phyloP scores from a whole-genome alignment of 2,329 filamentous ascomycete species.

The Diaporthe sp. region DNA sequence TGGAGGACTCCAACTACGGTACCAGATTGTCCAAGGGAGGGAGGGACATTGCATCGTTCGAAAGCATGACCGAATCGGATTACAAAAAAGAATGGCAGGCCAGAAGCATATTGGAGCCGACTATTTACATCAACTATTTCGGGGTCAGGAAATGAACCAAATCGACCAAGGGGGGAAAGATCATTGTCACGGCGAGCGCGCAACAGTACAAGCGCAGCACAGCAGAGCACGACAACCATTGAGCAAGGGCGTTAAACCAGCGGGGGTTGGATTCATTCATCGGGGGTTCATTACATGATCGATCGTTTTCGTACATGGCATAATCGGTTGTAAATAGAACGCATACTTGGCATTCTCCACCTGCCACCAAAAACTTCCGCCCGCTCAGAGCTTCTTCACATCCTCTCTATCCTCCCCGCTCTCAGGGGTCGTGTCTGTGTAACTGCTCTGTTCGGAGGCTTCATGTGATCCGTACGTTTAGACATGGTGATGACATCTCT shows the following conservation, averaged over 20 bases:
- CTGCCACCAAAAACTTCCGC: not conserved
- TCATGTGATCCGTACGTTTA: not conserved
- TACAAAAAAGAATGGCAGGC: not conserved
- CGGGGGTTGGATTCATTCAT: not conserved
- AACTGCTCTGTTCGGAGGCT: not conserved
- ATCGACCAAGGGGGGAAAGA: not conserved
- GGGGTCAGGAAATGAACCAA: no score
- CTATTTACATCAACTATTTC: not conserved
- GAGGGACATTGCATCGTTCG: not conserved
- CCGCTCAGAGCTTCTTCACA: not conserved
- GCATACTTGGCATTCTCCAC: not conserved
- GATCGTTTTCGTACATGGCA: not conserved
- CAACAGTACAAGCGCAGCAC: not conserved
- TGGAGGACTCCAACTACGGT: not conserved
- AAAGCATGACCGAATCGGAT: slow-evolving; percentile 3
- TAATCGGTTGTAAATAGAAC: not conserved
- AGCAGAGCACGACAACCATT: not conserved
- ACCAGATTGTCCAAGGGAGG: not conserved
- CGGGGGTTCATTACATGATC: not conserved
- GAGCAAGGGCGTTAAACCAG: slow-evolving; percentile 6
- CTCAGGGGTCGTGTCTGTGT: not conserved
- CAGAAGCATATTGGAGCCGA: slow-evolving; percentile 10
- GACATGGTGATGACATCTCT: not conserved
- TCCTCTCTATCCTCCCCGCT: not conserved
- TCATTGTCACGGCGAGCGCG: not conserved